Percentiles rank a stretch among this genome's conserved stretches.
Evolutionary conservation across 2,329 filamentous ascomycete species (phyloP).

Genomic region (Xylariaceae sp.): DNA sequence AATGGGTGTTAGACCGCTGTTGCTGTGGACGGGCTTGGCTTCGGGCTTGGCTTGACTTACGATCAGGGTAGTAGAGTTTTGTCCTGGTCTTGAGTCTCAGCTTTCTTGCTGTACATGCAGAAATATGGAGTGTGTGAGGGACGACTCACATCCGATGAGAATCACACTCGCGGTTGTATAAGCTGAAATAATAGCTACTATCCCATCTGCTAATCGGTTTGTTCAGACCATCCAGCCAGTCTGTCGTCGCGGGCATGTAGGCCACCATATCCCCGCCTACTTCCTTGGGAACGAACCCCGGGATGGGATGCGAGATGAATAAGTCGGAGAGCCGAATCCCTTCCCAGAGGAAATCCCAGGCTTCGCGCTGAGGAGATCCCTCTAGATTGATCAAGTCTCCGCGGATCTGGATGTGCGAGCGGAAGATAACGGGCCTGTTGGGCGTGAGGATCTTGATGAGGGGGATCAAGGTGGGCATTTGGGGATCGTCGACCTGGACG

Average conservation of each 20-base stretch:
- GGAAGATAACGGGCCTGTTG: conserved; percentile 70
- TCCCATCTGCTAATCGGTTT: conserved; percentile 68
- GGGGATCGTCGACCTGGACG: conserved; percentile 59
- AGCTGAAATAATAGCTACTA: conserved; percentile 64
- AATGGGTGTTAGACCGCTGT: background rate
- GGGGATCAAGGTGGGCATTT: conserved; percentile 75
- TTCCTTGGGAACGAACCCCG: conserved; percentile 63
- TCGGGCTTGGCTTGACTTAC: background rate
- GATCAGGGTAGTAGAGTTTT: conserved; percentile 3
- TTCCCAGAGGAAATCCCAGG: conserved; percentile 71
- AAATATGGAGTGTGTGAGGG: background rate
- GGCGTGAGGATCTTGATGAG: conserved; percentile 67
- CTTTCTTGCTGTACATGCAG: background rate
- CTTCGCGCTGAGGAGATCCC: conserved; percentile 63
- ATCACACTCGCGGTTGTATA: conserved; percentile 61
- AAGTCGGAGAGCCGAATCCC: conserved; percentile 66
- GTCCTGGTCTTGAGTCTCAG: conserved; percentile 3
- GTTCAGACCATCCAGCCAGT: conserved; percentile 72
- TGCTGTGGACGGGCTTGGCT: no score
- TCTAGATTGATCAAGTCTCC: conserved; percentile 61
- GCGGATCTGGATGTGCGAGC: conserved; percentile 78
- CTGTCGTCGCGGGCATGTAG: conserved; percentile 74
- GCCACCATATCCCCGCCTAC: conserved; percentile 62
- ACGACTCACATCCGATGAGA: conserved; percentile 47
- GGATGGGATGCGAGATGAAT: conserved; percentile 78